Conservation (phyloP, 2,329 filamentous ascomycete genomes). For the Fusarium poae region DNA sequence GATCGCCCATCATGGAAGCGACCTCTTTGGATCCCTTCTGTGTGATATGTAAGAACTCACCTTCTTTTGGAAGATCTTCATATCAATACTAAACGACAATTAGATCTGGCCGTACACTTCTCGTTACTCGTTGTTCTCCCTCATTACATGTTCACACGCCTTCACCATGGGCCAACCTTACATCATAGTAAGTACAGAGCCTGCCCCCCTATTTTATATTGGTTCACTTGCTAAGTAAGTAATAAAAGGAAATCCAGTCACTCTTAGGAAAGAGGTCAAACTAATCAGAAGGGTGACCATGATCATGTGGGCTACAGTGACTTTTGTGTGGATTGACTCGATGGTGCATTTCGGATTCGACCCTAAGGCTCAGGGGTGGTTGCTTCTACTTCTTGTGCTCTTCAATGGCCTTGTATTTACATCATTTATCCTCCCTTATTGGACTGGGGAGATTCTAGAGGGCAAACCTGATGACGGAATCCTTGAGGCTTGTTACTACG, state of each 20-base stretch:
- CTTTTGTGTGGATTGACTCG: neutral
- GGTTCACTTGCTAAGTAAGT: neutral
- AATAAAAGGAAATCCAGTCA: neutral
- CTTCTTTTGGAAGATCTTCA: neutral
- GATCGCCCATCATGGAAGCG: constrained; percentile 2
- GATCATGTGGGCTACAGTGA: neutral
- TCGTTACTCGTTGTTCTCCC: neutral
- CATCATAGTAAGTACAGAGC: neutral
- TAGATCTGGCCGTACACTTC: neutral
- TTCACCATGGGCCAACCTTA: neutral
- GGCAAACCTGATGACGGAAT: neutral
- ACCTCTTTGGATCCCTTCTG: neutral
- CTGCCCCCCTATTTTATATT: neutral
- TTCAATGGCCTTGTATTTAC: neutral
- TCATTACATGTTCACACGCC: neutral
- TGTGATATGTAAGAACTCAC: neutral
- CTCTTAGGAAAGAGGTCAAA: neutral
- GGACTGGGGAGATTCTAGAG: neutral
- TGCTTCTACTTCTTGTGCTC: neutral
- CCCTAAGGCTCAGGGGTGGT: neutral
- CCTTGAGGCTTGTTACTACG: neutral
- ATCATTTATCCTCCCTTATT: neutral
- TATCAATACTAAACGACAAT: neutral
- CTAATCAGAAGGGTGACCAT: neutral
- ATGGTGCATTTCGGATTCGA: neutral